phyloP scores from a whole-genome alignment of 73 alveolate species.

The Stentor coeruleus region DNA sequence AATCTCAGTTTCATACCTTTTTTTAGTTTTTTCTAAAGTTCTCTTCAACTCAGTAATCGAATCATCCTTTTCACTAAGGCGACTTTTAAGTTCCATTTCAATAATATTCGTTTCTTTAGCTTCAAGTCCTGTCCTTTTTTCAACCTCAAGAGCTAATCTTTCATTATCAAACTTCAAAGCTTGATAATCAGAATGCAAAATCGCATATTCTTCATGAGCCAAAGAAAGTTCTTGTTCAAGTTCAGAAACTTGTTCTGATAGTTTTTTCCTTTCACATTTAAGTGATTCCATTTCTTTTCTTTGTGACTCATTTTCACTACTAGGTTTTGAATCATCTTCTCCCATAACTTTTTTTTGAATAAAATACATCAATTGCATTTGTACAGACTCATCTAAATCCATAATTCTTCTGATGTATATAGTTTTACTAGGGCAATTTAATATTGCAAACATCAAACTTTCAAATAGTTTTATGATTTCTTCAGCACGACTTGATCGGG shows the following conservation, averaged over 20 bases:
- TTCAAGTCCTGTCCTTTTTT: neutral
- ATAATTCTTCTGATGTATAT: neutral
- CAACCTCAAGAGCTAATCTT: neutral
- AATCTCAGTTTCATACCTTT: conserved; percentile 10
- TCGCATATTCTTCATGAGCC: neutral
- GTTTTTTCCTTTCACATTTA: neutral
- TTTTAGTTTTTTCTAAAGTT: neutral
- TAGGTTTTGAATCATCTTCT: neutral
- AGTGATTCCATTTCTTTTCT: neutral
- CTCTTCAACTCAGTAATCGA: neutral
- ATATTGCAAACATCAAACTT: neutral
- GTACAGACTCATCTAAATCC: conserved; percentile 3
- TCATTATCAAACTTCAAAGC: neutral
- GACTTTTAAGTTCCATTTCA: neutral
- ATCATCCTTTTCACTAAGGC: conserved; percentile 6
- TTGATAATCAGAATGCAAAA: neutral
- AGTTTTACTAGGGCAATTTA: neutral
- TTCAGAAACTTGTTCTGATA: neutral
- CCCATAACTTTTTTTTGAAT: conserved; percentile 20
- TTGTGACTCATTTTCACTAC: neutral
- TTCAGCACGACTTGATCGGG: neutral
- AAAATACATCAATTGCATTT: neutral
- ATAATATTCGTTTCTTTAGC: neutral
- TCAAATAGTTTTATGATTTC: conserved; percentile 15
- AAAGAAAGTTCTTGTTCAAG: neutral